Conservation (phyloP, 164 flowering plant species). For the Piper longum region DNA sequence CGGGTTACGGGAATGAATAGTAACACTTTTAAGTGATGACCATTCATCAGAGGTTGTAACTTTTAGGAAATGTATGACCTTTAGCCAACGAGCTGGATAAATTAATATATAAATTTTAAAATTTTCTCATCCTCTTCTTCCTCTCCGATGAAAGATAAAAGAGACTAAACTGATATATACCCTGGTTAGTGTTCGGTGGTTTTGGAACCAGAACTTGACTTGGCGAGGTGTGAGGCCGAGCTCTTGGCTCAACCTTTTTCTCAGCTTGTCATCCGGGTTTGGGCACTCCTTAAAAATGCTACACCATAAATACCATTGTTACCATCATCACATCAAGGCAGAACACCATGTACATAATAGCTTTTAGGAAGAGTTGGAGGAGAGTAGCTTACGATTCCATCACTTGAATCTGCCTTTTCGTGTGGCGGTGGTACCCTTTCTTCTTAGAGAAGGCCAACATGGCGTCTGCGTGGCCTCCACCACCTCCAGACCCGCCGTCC, state of each 20-base stretch:
- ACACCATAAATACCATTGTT: conserved; percentile 19
- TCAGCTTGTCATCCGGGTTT: conserved; percentile 92
- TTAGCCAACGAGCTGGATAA: too few species aligned
- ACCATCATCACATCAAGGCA: neutral
- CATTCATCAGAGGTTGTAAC: too few species aligned
- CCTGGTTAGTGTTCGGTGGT: conserved; percentile 84
- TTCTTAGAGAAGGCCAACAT: conserved; percentile 41
- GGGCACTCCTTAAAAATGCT: conserved; percentile 82
- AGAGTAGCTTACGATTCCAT: conserved; percentile 68
- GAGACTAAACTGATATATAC: neutral
- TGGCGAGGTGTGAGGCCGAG: conserved; percentile 87
- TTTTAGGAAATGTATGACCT: too few species aligned
- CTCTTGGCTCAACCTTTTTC: conserved; percentile 74
- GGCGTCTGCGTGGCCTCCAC: conserved; percentile 53
- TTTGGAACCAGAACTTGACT: conserved; percentile 98
- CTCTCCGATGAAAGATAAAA: neutral
- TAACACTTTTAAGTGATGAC: too few species aligned
- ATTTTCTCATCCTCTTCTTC: neutral
- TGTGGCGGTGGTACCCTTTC: conserved; percentile 93
- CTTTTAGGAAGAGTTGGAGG: neutral
- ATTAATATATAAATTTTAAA: too few species aligned
- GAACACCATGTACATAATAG: neutral
- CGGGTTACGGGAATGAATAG: too few species aligned
- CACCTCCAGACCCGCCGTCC: conserved; percentile 63
- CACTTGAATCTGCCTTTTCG: conserved; percentile 85